These are phyloP conservation scores for Parathielavia appendiculata DNA, from an alignment of 495 filamentous ascomycete genomes.

Conservation along the genomic window DNA sequence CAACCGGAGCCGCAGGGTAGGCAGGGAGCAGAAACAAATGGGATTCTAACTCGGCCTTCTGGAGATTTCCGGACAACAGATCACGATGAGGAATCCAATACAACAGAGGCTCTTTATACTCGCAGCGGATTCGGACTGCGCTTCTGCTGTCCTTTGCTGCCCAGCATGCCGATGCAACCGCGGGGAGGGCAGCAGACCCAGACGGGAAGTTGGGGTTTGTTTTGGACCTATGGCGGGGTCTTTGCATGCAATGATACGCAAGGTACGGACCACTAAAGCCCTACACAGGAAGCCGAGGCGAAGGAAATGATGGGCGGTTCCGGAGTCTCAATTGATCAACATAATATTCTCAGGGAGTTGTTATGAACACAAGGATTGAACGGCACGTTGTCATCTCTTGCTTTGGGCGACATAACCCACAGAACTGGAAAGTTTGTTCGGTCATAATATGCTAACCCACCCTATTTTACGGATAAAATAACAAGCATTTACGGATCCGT, in stretches of 20 bases:
- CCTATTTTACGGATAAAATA: neutral
- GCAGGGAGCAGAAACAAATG: neutral
- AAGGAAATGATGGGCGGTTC: too few relatives aligned
- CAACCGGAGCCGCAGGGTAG: constrained; percentile 1
- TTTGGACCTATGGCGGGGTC: neutral
- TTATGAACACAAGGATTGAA: too few relatives aligned
- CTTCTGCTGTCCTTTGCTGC: neutral
- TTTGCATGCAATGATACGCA: neutral
- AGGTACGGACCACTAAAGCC: too few relatives aligned
- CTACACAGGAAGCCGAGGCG: too few relatives aligned
- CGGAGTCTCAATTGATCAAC: too few relatives aligned
- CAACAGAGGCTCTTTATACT: constrained; percentile 14
- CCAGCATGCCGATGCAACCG: constrained; percentile 17
- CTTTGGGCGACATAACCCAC: too few relatives aligned
- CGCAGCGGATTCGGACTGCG: neutral
- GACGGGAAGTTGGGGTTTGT: constrained; percentile 5
- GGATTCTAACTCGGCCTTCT: neutral
- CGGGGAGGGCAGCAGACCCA: constrained; percentile 8
- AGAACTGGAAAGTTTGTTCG: too few relatives aligned
- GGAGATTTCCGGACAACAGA: neutral
- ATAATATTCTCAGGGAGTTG: too few relatives aligned
- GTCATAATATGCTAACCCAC: neutral
- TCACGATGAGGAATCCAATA: neutral
- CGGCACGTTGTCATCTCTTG: too few relatives aligned
- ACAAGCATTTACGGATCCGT: too few relatives aligned